A percentile compares a stretch with the other conserved stretches of the same genome.
Conservation (phyloP, 1,284 basidiomycete genomes). For the Caloboletus inedulis region DNA sequence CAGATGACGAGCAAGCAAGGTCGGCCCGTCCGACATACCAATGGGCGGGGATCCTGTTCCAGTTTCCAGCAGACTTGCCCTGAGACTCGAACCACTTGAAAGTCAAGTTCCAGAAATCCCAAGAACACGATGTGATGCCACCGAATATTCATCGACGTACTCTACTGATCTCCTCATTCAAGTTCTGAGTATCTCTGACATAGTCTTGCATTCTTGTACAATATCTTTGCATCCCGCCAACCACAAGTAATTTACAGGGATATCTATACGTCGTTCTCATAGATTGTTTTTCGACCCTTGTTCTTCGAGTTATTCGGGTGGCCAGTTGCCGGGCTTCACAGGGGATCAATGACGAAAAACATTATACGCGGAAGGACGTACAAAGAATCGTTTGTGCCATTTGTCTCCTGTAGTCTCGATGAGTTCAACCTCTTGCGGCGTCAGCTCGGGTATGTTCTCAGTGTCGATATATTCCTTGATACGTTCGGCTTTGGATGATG, state of each 20-base stretch:
- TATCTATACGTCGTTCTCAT: background rate
- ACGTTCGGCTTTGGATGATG: conserved; percentile 66
- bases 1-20: too few species aligned
- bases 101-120: too few species aligned
- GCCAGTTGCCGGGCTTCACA: conserved; percentile 20
- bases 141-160: too few species aligned
- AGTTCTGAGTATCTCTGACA: too few species aligned
- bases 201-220: background rate
- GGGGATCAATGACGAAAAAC: conserved; percentile 4
- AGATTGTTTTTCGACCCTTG: background rate
- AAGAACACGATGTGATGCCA: too few species aligned
- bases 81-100: too few species aligned
- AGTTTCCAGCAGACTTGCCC: background rate
- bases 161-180: too few species aligned
- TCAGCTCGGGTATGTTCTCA: conserved; percentile 54
- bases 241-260: background rate
- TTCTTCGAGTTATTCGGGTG: conserved; percentile 10
- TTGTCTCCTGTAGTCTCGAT: conserved; percentile 64
- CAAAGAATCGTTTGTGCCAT: conserved; percentile 47
- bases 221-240: background rate
- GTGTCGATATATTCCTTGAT: conserved; percentile 66
- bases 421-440: conserved; percentile 54
- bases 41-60: background rate
- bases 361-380: conserved; percentile 9
- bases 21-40: too few species aligned